phyloP scores from a whole-genome alignment of 2,329 filamentous ascomycete species.

The Alternaria sp. region DNA sequence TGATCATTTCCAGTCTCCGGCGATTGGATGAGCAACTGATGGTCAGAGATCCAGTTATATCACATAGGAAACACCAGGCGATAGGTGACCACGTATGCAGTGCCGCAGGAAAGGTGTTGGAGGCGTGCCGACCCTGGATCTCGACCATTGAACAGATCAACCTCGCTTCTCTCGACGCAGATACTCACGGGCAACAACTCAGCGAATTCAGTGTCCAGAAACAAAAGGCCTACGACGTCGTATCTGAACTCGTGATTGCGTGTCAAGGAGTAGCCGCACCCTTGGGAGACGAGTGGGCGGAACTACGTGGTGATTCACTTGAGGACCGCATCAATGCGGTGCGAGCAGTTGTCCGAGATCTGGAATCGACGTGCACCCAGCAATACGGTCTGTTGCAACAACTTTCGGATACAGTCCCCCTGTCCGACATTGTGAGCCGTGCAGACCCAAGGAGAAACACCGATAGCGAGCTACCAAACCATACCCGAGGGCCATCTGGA shows the following conservation, averaged over 20 bases:
- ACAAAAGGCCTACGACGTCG: conserved; percentile 90
- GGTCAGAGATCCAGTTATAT: conserved; percentile 80
- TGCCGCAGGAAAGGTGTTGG: conserved; percentile 79
- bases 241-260: conserved; percentile 84
- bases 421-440: conserved; percentile 38
- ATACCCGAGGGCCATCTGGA: conserved; percentile 39
- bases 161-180: conserved; percentile 76
- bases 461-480: conserved; percentile 46
- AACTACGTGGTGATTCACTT: conserved; percentile 85
- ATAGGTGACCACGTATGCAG: conserved; percentile 84
- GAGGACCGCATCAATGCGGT: conserved; percentile 86
- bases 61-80: conserved; percentile 75
- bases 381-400: conserved; percentile 87
- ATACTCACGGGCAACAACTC: conserved; percentile 82
- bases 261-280: conserved; percentile 94
- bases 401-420: conserved; percentile 78
- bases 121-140: conserved; percentile 89
- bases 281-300: conserved; percentile 92
- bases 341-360: conserved; percentile 74
- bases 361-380: conserved; percentile 87
- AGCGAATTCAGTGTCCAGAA: conserved; percentile 89
- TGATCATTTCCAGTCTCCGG: conserved; percentile 84
- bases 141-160: conserved; percentile 91
- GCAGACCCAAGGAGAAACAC: conserved; percentile 51
- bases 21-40: conserved; percentile 85